Base-by-base conservation (phyloP, 768 basidiomycete genomes). In the Podaxis mareebaensis region DNA sequence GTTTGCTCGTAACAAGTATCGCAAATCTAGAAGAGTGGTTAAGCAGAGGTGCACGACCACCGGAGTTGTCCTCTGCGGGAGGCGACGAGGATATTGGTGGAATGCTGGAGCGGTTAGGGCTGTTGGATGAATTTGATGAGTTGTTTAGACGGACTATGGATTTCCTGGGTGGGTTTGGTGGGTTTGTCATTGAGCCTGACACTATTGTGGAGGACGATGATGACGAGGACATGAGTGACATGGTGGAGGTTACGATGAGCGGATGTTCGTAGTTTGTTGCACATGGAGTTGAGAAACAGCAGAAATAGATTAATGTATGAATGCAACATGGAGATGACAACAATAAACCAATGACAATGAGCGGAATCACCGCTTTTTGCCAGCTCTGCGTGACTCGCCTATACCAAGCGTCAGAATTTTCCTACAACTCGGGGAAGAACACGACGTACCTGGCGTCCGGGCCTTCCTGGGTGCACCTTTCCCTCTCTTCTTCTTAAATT, bases 381-480 rank as follows among this genome's bases (percentile, higher is more conserved):
- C 58, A 49, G 42, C 51, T 53, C 53, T 60, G 42, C 44, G 46
- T 30, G 63, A 49, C 2, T 63, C 61, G 22, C 54, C 61, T 63
- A 28, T 52, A 42, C 53, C 20, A 63, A 30, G 53, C 20, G 33
- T 59, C 36, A 59, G 36, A 42, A 49, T 24, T 28, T 28, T 28
- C 20, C 20, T 60, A 55, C 36, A 44, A 8, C 53, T 13, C 10
- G 6, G 28, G 40, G 22, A 20, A 62, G 33, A 33, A 30, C 66
- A 8, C 44, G 13, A 36, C 78, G 52, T 48, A 91, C 91, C 85
- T 74, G 83, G 80, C 24, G 77, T 77, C 74, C 87, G 92, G 2
- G 90, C 88, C 76, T 94, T 94, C 77, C 88, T 86, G 59, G 93
- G 93, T 22, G 88, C 83, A 51, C 91, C 92, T 76, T 94, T 93